Evolutionary conservation across 331 rosid genomes (phyloP), one percentile per base, ranked within the genome.

Genomic region (Saraca asoca): DNA sequence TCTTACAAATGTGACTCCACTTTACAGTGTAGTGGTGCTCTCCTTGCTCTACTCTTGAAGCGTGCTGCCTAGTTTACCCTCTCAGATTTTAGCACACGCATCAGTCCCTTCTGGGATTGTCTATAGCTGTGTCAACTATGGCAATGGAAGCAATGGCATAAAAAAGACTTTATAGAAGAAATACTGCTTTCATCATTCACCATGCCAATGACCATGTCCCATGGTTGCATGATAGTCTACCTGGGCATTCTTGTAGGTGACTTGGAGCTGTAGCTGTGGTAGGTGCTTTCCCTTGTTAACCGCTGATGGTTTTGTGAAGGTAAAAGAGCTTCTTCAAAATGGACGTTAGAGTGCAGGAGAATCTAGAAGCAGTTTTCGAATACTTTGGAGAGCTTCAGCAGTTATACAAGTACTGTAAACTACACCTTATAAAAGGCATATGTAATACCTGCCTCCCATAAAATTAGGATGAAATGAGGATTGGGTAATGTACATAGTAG

Each of bases 361-460:
- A 75, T 16, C 43, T 76, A 61, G 81, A 53, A 66, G 72, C 81
- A 79, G 60, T 74, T 84, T 85, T 81, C 76, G 75, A 71, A 66
- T 53, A 49, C 51, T 61, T 24, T 68, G 51, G 76, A 80, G 83
- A 48, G 48, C 70, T 75, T 77, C 73, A 77, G 71, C 64, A 63
- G 66, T 37, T 9, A 78, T 68, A 48, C 56, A 48, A 61, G 42
- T 76, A 71, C 63, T 62, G 76, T 66, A 49, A 37, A 68, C 9
- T 10, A 64, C 61, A 45, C 53, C 54, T 60, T 78, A 64, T 53
- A 64, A 31, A 52, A 75, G 63, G 38, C 39, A 65, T 58, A 41
- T 24, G 31, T 3, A n/a, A 24, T 42, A 63, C 42, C 6, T 42
- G 19, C 69, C 63, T 70, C 45, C 64, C 4, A 71, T 68, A 18